Conservation (phyloP, 164 flowering plant genomes). For the Umbilicus rupestris region DNA sequence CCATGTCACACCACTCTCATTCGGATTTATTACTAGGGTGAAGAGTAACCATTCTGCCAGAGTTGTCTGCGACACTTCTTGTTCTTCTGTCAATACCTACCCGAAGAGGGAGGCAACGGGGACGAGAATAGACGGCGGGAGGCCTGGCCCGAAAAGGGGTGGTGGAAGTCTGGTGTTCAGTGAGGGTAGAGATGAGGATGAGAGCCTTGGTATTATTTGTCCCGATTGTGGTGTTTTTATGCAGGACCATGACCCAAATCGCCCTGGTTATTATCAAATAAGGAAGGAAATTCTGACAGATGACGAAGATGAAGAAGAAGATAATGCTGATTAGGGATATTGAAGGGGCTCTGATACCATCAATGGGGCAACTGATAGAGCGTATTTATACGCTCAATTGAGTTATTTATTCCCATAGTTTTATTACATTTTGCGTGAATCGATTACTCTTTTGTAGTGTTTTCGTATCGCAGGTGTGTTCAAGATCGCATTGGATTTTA, state of each 20-base stretch:
- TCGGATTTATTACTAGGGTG: not conserved
- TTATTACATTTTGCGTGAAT: too few relatives aligned
- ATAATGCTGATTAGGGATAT: conserved; percentile 12
- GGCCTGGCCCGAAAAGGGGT: conserved; percentile 18
- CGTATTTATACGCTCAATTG: too few relatives aligned
- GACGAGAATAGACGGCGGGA: too few relatives aligned
- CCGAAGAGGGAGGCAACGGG: conserved; percentile 13
- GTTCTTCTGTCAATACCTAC: conserved; percentile 18
- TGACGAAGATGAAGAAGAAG: conserved; percentile 13
- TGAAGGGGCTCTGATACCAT: conserved; percentile 12
- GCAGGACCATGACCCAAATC: conserved; percentile 76
- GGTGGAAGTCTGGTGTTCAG: conserved; percentile 37
- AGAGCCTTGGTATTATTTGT: conserved; percentile 52
- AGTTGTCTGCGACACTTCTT: conserved; percentile 5
- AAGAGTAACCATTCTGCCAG: conserved; percentile 11
- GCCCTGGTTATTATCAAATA: conserved; percentile 72
- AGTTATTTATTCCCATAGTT: too few relatives aligned
- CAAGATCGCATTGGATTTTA: too few relatives aligned
- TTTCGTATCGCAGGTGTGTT: too few relatives aligned
- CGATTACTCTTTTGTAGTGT: too few relatives aligned
- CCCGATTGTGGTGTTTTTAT: conserved; percentile 96
- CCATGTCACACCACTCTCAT: not conserved
- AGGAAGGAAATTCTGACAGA: conserved; percentile 19
- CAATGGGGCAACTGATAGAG: too few relatives aligned
- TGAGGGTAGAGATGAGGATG: conserved; percentile 85